These are phyloP conservation scores for Candida multigemmis DNA, from an alignment of 805 yeast species.

Conservation along the genomic window DNA sequence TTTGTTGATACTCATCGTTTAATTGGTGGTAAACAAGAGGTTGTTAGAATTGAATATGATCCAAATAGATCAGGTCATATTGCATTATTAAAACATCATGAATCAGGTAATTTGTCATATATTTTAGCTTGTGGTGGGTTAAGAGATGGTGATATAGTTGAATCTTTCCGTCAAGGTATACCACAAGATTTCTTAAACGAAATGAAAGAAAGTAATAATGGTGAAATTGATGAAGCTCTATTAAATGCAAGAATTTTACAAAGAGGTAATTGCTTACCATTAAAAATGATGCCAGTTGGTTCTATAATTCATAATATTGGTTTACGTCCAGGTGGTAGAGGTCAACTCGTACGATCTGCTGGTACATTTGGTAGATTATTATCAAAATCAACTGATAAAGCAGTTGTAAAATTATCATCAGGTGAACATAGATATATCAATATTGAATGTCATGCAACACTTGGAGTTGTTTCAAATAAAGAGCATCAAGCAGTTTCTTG, in stretches of 20 bases:
- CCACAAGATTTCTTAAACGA: slow-evolving; percentile 65
- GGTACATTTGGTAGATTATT: slow-evolving; percentile 89
- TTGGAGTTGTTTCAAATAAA: slow-evolving; percentile 87
- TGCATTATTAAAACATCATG: slow-evolving; percentile 66
- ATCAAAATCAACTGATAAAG: slow-evolving; percentile 65
- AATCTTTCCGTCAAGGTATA: slow-evolving; percentile 82
- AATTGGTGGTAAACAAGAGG: slow-evolving; percentile 65
- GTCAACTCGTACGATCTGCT: slow-evolving; percentile 86
- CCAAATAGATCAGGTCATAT: slow-evolving; percentile 92
- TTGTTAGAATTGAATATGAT: slow-evolving; percentile 86
- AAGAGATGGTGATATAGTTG: slow-evolving; percentile 86
- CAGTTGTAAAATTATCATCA: slow-evolving; percentile 72
- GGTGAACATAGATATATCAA: slow-evolving; percentile 93
- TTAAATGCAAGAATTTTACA: slow-evolving; percentile 79
- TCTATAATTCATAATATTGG: slow-evolving; percentile 85
- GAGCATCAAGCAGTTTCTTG: slow-evolving; percentile 83
- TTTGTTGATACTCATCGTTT: slow-evolving; percentile 67
- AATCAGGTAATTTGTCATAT: slow-evolving; percentile 59
- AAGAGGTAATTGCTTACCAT: slow-evolving; percentile 91
- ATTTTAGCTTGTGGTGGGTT: slow-evolving; percentile 88
- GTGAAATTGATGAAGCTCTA: slow-evolving; percentile 85
- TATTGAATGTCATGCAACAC: slow-evolving; percentile 82
- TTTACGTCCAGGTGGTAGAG: slow-evolving; percentile 60
- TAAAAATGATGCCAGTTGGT: slow-evolving; percentile 91
- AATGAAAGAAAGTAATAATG: slow-evolving; percentile 59